Base-by-base conservation (phyloP, 2,329 filamentous ascomycete genomes). In the Westerdykella aurantiaca region DNA sequence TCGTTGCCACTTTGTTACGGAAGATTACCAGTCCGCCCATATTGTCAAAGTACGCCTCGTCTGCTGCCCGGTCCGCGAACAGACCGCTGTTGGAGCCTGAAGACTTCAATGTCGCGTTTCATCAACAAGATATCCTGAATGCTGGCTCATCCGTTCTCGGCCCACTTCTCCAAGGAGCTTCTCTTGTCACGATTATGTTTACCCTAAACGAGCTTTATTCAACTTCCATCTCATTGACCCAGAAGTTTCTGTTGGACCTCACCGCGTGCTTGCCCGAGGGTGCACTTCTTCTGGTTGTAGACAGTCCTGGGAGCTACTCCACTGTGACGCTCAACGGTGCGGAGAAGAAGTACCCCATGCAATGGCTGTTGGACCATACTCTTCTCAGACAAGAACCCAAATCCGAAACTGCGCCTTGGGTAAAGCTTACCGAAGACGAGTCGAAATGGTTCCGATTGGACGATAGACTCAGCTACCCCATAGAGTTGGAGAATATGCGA, bases 151-250 rank as follows among this genome's bases (percentile, higher is more conserved):
- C 61, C 1, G 58, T 66, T 2, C 50, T 79, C 1, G 41, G 51
- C 5, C 44, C 52, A 0, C 31, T 68, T 6, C 53, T 69, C 5
- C 29, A 55, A 12, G 49, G 51, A 6, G 59, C 64, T 1, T 52
- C 66, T 25, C 52, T 96, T 1, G 73, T 95, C 12, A 95, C 90
- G 0, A 70, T 97, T 11, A 80, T 97, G 69, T 98, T 97, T 73
- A 96, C 91, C 0, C 78, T 97, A 38, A 97, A 97, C 66, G 93
- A 98, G 69, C 81, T 98, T 0, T 97, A 96, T 72, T 85, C 86
- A 0, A 74, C 80, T 0, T 88, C 83, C 1, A 80, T 89, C 18
- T 74, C 82, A 2, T 80, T 82, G 53, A 88, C 91, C 0, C 95
- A 91, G 0, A 72, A 74, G 3, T 83, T 97, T 51, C 74, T 98